Conservation (phyloP, 108 stramenopile genomes). For the Stephanodiscus minutulus region DNA sequence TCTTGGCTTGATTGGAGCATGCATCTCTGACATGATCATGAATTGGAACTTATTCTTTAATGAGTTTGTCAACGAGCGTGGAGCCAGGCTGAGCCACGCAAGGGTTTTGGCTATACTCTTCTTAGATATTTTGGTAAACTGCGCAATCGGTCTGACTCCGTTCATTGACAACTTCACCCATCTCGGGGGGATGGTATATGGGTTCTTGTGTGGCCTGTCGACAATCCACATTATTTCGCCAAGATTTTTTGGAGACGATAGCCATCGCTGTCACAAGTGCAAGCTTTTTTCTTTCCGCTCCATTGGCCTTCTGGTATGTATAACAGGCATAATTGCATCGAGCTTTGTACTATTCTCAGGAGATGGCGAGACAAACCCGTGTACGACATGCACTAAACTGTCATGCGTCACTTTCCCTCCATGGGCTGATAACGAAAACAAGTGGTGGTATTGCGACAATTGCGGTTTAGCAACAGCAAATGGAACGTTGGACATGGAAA, state of each 20-base stretch:
- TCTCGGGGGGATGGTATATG: conserved; percentile 67
- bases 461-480: conserved; percentile 78
- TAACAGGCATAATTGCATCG: conserved; percentile 62
- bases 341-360: conserved; percentile 59
- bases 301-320: conserved; percentile 66
- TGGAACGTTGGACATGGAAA: conserved; percentile 54
- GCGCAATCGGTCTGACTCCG: conserved; percentile 82
- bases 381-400: conserved; percentile 66
- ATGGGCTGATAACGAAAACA: conserved; percentile 61
- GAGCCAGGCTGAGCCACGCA: conserved; percentile 66
- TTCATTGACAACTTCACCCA: conserved; percentile 92
- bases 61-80: conserved; percentile 73
- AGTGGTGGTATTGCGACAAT: conserved; percentile 94
- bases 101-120: conserved; percentile 72
- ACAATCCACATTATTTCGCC: conserved; percentile 77
- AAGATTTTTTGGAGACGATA: conserved; percentile 79
- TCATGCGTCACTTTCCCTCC: conserved; percentile 87
- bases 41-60: conserved; percentile 91
- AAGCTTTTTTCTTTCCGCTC: conserved; percentile 65
- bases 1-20: conserved; percentile 92
- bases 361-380: conserved; percentile 79
- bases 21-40: conserved; percentile 89
- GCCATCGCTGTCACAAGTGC: conserved; percentile 52
- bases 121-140: conserved; percentile 83
- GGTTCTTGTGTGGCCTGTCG: conserved; percentile 75